Base-by-base conservation (phyloP, 2,329 filamentous ascomycete genomes). In the Hymenoscyphus fraxineus region DNA sequence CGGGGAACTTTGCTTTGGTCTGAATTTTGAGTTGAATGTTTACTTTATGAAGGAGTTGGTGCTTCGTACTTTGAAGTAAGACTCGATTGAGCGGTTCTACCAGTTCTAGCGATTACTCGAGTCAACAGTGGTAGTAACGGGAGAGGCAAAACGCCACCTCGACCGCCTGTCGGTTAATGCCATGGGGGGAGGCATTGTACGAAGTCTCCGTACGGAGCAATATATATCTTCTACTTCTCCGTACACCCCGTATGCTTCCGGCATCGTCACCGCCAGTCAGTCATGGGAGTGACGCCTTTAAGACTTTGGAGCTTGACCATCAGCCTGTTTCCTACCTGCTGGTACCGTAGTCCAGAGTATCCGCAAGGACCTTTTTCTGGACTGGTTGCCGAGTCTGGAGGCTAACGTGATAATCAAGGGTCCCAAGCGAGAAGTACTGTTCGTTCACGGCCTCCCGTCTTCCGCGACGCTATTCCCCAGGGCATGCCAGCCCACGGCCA, bases 371-470 rank as follows among this genome's bases (percentile, higher is more conserved):
- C 44, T 19, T 35, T n/a, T 51, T 51, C 44, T 51, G 44, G 44
- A 51, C 44, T 27, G 44, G 44, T 27, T 51, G 44, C 44, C 44
- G n/a, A 51, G 44, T 51, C 40, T 60, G 63, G 66, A 64, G 61
- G 66, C 70, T 69, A 71, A 70, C 67, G 69, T 70, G 69, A 69
- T 71, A 62, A 63, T 68, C 66, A 62, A 69, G 70, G 64, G 61
- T 51, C 35, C 57, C 55, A 19, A n/a, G 56, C 55, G 10, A 58
- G 32, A 27, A 47, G 35, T 35, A 22, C 44, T 51, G 44, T 22
- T 47, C 63, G 61, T 64, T 63, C 69, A 67, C 66, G 68, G 69
- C 58, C 66, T 67, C 69, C 70, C 70, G 70, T 63, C 63, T 71
- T 72, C 69, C 70, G 68, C 68, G 65, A 58, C 64, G 63, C 60